phyloP scores from a whole-genome alignment of 345 rosid genomes.

The Hibiscus mutabilis region DNA sequence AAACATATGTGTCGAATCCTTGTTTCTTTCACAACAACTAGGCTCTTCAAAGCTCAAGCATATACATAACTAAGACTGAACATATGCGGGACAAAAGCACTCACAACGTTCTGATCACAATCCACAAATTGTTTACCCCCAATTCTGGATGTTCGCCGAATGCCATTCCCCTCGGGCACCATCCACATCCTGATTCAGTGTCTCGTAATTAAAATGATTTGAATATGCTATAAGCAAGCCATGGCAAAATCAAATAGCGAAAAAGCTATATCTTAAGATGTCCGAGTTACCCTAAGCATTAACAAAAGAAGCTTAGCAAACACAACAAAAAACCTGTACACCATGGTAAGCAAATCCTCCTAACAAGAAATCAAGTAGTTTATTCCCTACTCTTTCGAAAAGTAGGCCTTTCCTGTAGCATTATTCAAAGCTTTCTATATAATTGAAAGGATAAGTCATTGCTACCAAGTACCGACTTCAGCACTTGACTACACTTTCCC shows the following conservation, averaged over 20 bases:
- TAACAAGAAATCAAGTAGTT: too few species aligned
- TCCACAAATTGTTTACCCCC: constrained; percentile 12
- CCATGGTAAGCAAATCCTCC: neutral
- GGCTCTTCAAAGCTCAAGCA: neutral
- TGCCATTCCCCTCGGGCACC: constrained; percentile 27
- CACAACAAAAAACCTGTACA: neutral
- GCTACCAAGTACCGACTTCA: too few species aligned
- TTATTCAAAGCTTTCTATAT: neutral
- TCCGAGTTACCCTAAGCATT: neutral
- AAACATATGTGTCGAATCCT: neutral
- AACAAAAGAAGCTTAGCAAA: neutral
- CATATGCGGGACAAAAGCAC: constrained; percentile 9
- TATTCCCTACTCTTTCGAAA: too few species aligned
- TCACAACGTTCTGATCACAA: constrained; percentile 34
- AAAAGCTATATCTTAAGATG: neutral
- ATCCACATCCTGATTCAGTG: constrained; percentile 38
- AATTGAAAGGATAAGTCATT: too few species aligned
- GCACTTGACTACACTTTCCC: neutral
- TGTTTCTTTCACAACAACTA: neutral
- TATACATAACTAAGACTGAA: neutral
- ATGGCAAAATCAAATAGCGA: neutral
- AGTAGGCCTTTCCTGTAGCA: too few species aligned
- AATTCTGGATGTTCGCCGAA: constrained; percentile 10
- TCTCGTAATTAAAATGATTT: neutral
- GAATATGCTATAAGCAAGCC: neutral